A percentile compares a stretch with the other conserved stretches of the same genome.
Evolutionary conservation across 1,139 yeast genomes (phyloP).

Genomic region (Kluyveromyces sp.): DNA sequence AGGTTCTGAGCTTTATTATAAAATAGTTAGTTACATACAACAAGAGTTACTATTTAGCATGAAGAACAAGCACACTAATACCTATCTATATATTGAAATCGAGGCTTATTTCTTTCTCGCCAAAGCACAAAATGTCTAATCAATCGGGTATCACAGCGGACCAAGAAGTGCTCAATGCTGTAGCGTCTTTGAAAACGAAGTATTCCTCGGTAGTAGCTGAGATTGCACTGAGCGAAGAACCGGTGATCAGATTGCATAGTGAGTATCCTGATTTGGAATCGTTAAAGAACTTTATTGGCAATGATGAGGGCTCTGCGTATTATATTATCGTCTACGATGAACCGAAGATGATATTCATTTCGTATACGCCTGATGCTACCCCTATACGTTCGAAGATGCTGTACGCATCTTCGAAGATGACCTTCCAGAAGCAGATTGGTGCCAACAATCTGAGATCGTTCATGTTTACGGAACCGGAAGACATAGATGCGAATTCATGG

Average conservation of each 20-base stretch:
- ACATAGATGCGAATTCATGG: slow-evolving; percentile 50
- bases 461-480: slow-evolving; percentile 56
- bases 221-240: slow-evolving; percentile 40
- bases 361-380: slow-evolving; percentile 83
- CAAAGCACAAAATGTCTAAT: slow-evolving; percentile 54
- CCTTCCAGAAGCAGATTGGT: slow-evolving; percentile 67
- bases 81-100: no score
- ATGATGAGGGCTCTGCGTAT: slow-evolving; percentile 45
- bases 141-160: slow-evolving; percentile 64
- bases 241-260: slow-evolving; percentile 31
- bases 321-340: slow-evolving; percentile 49
- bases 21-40: neutral
- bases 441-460: slow-evolving; percentile 51
- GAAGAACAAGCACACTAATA: no score
- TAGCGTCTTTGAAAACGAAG: slow-evolving; percentile 22
- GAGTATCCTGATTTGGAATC: slow-evolving; percentile 34
- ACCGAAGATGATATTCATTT: slow-evolving; percentile 48
- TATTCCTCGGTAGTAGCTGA: slow-evolving; percentile 35
- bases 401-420: slow-evolving; percentile 83
- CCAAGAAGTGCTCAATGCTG: slow-evolving; percentile 33
- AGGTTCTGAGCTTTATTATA: neutral
- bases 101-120: no score
- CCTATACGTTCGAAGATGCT: slow-evolving; percentile 83
- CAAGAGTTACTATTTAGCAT: neutral
- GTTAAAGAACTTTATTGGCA: slow-evolving; percentile 21